Evolutionary conservation across 768 basidiomycete genomes (phyloP).

Genomic region (Tylopilus rubrobrunneus): DNA sequence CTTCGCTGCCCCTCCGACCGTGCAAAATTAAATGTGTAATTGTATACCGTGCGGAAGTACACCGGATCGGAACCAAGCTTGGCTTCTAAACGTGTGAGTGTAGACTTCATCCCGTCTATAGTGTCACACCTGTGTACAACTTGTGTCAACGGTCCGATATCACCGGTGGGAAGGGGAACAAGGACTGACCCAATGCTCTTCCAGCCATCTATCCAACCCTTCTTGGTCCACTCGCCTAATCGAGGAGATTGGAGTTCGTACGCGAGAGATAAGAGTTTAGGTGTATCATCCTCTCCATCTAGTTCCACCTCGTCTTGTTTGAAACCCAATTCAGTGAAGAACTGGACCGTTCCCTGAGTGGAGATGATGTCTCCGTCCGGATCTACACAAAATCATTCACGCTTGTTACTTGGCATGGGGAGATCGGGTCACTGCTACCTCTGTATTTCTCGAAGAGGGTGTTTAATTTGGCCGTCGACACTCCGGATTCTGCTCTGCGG

Average conservation of each 20-base stretch:
- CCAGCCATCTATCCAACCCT: slow-evolving; percentile 83
- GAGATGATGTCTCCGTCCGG: slow-evolving; percentile 59
- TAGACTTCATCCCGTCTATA: slow-evolving; percentile 53
- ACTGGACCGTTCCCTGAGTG: slow-evolving; percentile 74
- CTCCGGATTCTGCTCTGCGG: slow-evolving; percentile 17
- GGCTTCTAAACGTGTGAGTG: slow-evolving; percentile 51
- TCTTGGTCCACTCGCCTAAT: slow-evolving; percentile 66
- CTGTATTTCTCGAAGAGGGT: slow-evolving; percentile 66
- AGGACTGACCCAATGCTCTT: slow-evolving; percentile 58
- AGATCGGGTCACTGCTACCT: slow-evolving; percentile 37
- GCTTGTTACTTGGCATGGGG: neutral
- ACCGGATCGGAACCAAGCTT: slow-evolving; percentile 59
- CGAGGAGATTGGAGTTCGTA: slow-evolving; percentile 74
- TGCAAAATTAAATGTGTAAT: slow-evolving; percentile 77
- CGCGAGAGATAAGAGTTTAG: slow-evolving; percentile 70
- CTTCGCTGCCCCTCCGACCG: slow-evolving; percentile 74
- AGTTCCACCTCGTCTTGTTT: slow-evolving; percentile 46
- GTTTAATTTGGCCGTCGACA: slow-evolving; percentile 52
- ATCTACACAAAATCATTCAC: slow-evolving; percentile 37
- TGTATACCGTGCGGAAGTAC: slow-evolving; percentile 79
- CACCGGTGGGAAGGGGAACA: neutral
- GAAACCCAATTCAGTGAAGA: slow-evolving; percentile 44
- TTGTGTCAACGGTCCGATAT: slow-evolving; percentile 3
- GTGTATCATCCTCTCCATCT: slow-evolving; percentile 71
- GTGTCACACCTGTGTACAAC: slow-evolving; percentile 54